Evolutionary conservation across 2,329 filamentous ascomycete genomes (phyloP).

Genomic region (Cladosporium austrohemisphaericum): DNA sequence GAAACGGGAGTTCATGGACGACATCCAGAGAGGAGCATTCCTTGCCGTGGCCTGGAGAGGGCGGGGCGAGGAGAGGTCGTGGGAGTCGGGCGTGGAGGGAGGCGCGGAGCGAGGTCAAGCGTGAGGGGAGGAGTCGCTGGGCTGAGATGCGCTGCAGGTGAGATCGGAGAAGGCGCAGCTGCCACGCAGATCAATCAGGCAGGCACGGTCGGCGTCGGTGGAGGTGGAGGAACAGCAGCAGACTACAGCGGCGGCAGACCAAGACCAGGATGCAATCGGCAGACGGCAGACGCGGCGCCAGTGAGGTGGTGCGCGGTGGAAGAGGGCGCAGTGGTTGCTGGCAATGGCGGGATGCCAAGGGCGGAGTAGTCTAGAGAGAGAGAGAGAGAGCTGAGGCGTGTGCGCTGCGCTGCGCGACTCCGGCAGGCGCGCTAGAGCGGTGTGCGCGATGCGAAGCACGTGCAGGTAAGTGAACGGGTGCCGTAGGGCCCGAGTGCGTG

Average conservation of each 20-base stretch:
- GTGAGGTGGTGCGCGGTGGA: too few relatives aligned
- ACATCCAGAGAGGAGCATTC: slow-evolving; percentile 50
- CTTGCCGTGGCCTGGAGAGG: slow-evolving; percentile 10
- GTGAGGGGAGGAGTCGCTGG: not conserved
- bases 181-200: not conserved
- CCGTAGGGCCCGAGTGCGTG: too few relatives aligned
- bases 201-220: not conserved
- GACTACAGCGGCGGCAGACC: not conserved
- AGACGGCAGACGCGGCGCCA: too few relatives aligned
- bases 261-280: not conserved
- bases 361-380: slow-evolving; percentile 1
- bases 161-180: not conserved
- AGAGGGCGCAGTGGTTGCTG: not conserved
- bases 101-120: not conserved
- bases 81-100: not conserved
- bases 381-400: not conserved
- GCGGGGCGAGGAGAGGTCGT: slow-evolving; percentile 12
- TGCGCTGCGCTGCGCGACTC: too few relatives aligned
- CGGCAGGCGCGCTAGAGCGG: too few relatives aligned
- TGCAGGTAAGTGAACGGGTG: too few relatives aligned
- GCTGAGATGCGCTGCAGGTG: not conserved
- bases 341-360: slow-evolving; percentile 6
- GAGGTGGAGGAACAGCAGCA: not conserved
- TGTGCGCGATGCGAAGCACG: too few relatives aligned
- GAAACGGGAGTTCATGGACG: slow-evolving; percentile 75